Base-by-base conservation (phyloP, 352 stramenopile species). In the Globisporangium cederbergense region DNA sequence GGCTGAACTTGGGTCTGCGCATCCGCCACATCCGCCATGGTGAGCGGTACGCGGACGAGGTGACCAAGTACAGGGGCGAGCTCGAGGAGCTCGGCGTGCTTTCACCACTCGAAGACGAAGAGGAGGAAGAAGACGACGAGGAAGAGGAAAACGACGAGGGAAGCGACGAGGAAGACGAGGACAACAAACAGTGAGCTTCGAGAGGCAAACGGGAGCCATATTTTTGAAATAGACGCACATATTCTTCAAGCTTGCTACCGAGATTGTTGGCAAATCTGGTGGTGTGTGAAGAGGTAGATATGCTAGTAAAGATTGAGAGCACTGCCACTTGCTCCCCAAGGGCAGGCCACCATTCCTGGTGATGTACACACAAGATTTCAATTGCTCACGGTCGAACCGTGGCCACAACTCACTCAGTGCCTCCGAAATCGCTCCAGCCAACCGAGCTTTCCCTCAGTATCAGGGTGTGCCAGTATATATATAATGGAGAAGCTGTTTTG, bases 21-120 rank as follows among this genome's bases (percentile, higher is more conserved):
- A 53, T 92, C 56, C 77, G 85, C 30, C 84, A 92, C 62, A 62
- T 94, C 30, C 80, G 76, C 38, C 81, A 90, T 42, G 81, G 84
- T 43, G 66, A 84, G 60, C 81, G 81, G 4, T 94, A 91, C 57
- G 70, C 72, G 13, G 72, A 75, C n/a, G 83, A 94, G 43, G 72
- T 78, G 4, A 58, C 64, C 32, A 90, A 90, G 57, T 90, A 90
- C 64, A 72, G 73, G 14, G 52, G 67, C 3, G 74, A 87, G 4
- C 56, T 91, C 2, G 64, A 65, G 36, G 8, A 10, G 14, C 58
- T 70, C 64, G 64, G 64, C 18, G 51, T 70, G 42, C 20, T 70
- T 6, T 11, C 20, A 1, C 36, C 47, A 16, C 16, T 46, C 1
- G 14, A 58, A 6, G 56, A 42, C 1, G 45, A 46, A 2, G 46